phyloP scores from a whole-genome alignment of 768 basidiomycete genomes.

The Suillus americanus region DNA sequence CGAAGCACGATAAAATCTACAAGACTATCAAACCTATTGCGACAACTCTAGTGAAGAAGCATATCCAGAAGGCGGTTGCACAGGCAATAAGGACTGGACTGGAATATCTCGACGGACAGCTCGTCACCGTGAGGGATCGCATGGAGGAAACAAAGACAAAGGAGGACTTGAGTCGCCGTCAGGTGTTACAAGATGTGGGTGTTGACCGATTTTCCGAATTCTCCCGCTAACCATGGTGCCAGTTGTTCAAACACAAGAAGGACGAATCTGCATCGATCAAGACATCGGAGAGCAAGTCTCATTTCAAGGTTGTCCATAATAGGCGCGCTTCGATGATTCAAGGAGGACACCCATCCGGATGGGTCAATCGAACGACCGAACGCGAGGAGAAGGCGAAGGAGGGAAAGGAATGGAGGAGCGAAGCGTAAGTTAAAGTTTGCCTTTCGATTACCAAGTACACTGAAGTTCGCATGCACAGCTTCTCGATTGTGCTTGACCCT shows the following conservation, averaged over 20 bases:
- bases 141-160: slow-evolving; percentile 62
- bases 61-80: slow-evolving; percentile 57
- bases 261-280: slow-evolving; percentile 39
- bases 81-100: slow-evolving; percentile 77
- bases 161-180: slow-evolving; percentile 40
- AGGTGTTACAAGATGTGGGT: slow-evolving; percentile 61
- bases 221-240: slow-evolving; percentile 8
- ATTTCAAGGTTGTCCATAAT: slow-evolving; percentile 79
- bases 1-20: slow-evolving; percentile 88
- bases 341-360: slow-evolving; percentile 66
- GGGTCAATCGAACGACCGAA: slow-evolving; percentile 58
- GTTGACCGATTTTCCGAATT: not conserved
- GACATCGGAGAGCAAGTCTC: slow-evolving; percentile 48
- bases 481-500: not conserved
- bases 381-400: slow-evolving; percentile 40
- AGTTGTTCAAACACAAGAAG: slow-evolving; percentile 65
- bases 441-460: not conserved
- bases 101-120: slow-evolving; percentile 87
- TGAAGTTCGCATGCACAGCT: not conserved
- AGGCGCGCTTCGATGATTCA: slow-evolving; percentile 70
- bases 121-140: slow-evolving; percentile 81
- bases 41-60: slow-evolving; percentile 77
- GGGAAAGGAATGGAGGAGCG: slow-evolving; percentile 54
- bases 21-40: slow-evolving; percentile 81
- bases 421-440: slow-evolving; percentile 37